phyloP scores from a whole-genome alignment of 192 early-diverging fungal genomes.

The Coemansia sp. region DNA sequence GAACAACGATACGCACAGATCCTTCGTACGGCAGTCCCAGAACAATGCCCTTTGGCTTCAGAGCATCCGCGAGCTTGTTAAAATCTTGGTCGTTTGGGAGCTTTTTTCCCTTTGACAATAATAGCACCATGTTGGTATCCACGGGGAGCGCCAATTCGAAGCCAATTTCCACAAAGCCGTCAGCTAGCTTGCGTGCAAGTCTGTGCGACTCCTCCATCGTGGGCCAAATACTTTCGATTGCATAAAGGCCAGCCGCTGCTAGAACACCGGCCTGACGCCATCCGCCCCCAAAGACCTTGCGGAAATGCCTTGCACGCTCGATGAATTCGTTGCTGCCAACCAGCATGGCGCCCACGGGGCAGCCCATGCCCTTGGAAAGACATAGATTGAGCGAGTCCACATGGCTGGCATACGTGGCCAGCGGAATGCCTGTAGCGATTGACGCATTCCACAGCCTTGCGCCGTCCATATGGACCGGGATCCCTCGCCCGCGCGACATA shows the following conservation, averaged over 20 bases:
- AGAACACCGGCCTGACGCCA: conserved; percentile 90
- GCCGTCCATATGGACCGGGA: conserved; percentile 88
- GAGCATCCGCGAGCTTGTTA: conserved; percentile 9
- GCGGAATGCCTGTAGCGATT: conserved; percentile 66
- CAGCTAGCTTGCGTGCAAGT: conserved; percentile 63
- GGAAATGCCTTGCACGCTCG: conserved; percentile 76
- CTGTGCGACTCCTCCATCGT: conserved; percentile 69
- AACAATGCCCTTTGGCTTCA: conserved; percentile 12
- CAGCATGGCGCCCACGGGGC: conserved; percentile 87
- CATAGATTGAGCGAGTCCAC: conserved; percentile 90
- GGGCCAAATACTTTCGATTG: conserved; percentile 75
- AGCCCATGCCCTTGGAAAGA: conserved; percentile 89
- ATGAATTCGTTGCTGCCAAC: conserved; percentile 73
- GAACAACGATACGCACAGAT: conserved; percentile 31
- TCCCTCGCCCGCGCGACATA: conserved; percentile 57
- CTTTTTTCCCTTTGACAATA: conserved; percentile 51
- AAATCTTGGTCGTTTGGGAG: conserved; percentile 1
- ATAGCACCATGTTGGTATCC: conserved; percentile 92
- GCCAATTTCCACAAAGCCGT: conserved; percentile 63
- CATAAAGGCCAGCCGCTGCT: conserved; percentile 76
- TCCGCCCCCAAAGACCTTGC: conserved; percentile 91
- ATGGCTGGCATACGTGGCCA: conserved; percentile 69
- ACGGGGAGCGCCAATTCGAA: conserved; percentile 64
- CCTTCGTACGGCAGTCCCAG: conserved; percentile 19
- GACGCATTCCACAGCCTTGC: conserved; percentile 89